Percentiles rank a stretch among this genome's conserved stretches.
Conservation (phyloP, 2,329 filamentous ascomycete genomes). For the Penicillium capsulatum region DNA sequence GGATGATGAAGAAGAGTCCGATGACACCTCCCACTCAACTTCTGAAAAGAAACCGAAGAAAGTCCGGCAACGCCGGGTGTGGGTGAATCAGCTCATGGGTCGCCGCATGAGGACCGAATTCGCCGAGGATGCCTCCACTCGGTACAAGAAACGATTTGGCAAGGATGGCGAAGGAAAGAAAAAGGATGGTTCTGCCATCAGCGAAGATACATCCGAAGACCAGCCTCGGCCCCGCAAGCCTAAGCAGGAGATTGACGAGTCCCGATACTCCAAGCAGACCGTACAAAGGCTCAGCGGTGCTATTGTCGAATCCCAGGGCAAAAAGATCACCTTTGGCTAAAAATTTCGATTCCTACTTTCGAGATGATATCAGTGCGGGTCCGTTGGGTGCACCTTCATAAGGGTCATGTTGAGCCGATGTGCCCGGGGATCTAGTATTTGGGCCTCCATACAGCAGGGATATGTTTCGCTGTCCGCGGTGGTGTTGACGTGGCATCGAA, state of each 20-base stretch:
- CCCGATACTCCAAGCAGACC: slow-evolving; percentile 48
- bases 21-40: slow-evolving; percentile 27
- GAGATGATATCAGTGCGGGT: too few species aligned
- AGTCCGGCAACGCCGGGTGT: slow-evolving; percentile 58
- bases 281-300: slow-evolving; percentile 67
- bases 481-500: slow-evolving; percentile 13
- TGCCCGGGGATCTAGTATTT: slow-evolving; percentile 2
- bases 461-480: slow-evolving; percentile 8
- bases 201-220: slow-evolving; percentile 24
- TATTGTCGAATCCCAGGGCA: slow-evolving; percentile 73
- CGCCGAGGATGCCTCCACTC: slow-evolving; percentile 80
- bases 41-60: slow-evolving; percentile 34
- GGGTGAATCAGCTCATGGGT: slow-evolving; percentile 78
- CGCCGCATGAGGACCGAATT: slow-evolving; percentile 83
- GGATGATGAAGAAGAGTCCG: slow-evolving; percentile 45
- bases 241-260: slow-evolving; percentile 36
- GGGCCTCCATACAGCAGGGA: slow-evolving; percentile 9
- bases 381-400: too few species aligned
- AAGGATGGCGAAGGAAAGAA: slow-evolving; percentile 57
- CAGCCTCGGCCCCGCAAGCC: slow-evolving; percentile 24
- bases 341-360: not conserved
- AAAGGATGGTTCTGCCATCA: slow-evolving; percentile 18
- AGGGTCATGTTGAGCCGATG: not conserved
- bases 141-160: slow-evolving; percentile 92
- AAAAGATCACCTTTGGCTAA: slow-evolving; percentile 76